phyloP scores from a whole-genome alignment of 2,329 filamentous ascomycete genomes.

The Aspergillus novofumigatus region DNA sequence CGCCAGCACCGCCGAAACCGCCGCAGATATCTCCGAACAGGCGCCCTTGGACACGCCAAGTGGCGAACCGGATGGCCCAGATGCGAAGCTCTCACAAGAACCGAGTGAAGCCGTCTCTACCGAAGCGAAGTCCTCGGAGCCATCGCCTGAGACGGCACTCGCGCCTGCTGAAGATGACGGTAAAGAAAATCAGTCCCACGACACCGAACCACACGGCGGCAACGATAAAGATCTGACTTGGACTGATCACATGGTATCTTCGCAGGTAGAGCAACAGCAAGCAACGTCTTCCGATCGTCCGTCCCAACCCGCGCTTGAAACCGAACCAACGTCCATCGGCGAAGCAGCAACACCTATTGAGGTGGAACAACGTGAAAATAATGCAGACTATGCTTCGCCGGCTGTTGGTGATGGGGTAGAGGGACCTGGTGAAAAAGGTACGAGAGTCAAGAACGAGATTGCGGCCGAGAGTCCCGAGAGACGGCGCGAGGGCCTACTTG shows the following conservation, averaged over 20 bases:
- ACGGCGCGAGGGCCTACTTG: neutral
- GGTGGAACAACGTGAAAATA: neutral
- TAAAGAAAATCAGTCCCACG: conserved; percentile 45
- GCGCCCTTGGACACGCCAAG: conserved; percentile 5
- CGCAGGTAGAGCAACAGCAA: conserved; percentile 41
- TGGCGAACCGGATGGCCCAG: conserved; percentile 1
- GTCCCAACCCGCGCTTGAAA: conserved; percentile 27
- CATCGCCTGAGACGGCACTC: conserved; percentile 24
- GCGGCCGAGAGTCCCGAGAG: neutral
- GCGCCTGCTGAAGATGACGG: conserved; percentile 39
- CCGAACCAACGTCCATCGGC: conserved; percentile 14
- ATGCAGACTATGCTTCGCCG: conserved; percentile 1
- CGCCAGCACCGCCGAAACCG: conserved; percentile 1
- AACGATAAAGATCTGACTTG: conserved; percentile 37
- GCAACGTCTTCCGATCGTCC: conserved; percentile 30
- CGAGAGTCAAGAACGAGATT: neutral
- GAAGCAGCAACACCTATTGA: conserved; percentile 10
- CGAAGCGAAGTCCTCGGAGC: conserved; percentile 17
- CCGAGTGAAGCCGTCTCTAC: conserved; percentile 11
- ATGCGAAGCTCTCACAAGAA: conserved; percentile 10
- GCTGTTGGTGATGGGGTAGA: conserved; percentile 4
- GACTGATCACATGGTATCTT: conserved; percentile 43
- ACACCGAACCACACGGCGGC: conserved; percentile 32
- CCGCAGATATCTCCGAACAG: conserved; percentile 5
- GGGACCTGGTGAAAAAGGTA: conserved; percentile 1